Percentiles rank a stretch among this genome's conserved stretches.
These are phyloP conservation scores for Magnaporthales sp. DNA, from an alignment of 2,329 filamentous ascomycete genomes.

Conservation along the genomic window DNA sequence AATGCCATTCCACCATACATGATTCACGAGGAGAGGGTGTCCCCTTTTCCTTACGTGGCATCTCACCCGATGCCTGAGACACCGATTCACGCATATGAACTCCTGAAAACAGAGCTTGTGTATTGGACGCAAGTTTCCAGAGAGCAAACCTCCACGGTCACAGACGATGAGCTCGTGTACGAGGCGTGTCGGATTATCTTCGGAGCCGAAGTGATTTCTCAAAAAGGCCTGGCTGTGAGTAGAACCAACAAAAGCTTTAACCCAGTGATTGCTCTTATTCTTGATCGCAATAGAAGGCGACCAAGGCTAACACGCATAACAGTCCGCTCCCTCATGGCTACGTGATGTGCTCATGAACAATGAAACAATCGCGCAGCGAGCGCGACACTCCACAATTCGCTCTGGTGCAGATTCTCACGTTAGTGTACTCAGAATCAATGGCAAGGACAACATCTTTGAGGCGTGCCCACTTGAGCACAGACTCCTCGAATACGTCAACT, in stretches of 20 bases:
- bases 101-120: conserved; percentile 49
- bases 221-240: conserved; percentile 22
- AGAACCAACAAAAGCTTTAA: background rate
- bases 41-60: conserved; percentile 44
- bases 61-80: conserved; percentile 32
- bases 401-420: background rate
- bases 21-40: conserved; percentile 54
- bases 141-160: conserved; percentile 30
- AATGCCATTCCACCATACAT: conserved; percentile 60
- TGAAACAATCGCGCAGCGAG: conserved; percentile 30
- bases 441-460: conserved; percentile 49
- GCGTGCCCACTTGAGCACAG: conserved; percentile 46
- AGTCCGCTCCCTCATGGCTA: conserved; percentile 39
- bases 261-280: background rate
- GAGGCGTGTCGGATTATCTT: conserved; percentile 53
- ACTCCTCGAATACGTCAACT: conserved; percentile 43
- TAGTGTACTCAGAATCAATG: conserved; percentile 41
- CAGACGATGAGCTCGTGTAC: conserved; percentile 44
- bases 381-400: conserved; percentile 36
- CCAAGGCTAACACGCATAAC: background rate
- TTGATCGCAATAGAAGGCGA: background rate
- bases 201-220: conserved; percentile 39
- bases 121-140: conserved; percentile 39
- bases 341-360: conserved; percentile 48
- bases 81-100: conserved; percentile 50